Evolutionary conservation across 768 basidiomycete genomes (phyloP).

Genomic region (Daedaleopsis sinensis): DNA sequence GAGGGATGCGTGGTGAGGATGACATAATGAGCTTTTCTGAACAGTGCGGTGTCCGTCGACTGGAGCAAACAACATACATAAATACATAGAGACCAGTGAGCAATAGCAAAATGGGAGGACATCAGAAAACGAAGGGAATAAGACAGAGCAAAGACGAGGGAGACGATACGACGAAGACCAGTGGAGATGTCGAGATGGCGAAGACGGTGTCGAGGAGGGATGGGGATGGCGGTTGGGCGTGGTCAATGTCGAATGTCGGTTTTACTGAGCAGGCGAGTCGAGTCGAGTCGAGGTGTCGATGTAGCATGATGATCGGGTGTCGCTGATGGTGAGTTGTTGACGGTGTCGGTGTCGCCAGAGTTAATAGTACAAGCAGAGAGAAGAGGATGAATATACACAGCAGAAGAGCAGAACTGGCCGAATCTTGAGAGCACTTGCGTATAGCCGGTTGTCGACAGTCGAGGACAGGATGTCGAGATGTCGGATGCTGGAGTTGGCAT

Average conservation of each 20-base stretch:
- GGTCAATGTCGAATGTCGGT: slow-evolving; percentile 15
- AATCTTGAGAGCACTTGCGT: slow-evolving; percentile 3
- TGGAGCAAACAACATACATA: slow-evolving; percentile 10
- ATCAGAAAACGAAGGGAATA: slow-evolving; percentile 14
- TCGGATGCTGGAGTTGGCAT: neutral
- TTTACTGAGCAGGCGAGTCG: slow-evolving; percentile 6
- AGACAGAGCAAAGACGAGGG: slow-evolving; percentile 15
- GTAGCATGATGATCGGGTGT: neutral
- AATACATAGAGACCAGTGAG: slow-evolving; percentile 15
- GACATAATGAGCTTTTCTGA: slow-evolving; percentile 3
- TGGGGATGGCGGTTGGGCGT: neutral
- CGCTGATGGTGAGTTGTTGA: neutral
- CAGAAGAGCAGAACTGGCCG: slow-evolving; percentile 2
- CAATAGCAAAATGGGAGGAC: slow-evolving; percentile 5
- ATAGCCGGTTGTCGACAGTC: neutral
- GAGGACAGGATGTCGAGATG: neutral
- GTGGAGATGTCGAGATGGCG: slow-evolving; percentile 8
- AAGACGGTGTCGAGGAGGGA: neutral
- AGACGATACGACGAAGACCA: slow-evolving; percentile 18
- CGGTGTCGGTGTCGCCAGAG: slow-evolving; percentile 21
- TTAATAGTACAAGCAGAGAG: slow-evolving; percentile 17
- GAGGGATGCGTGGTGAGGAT: neutral
- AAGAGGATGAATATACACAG: slow-evolving; percentile 8
- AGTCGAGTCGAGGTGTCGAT: slow-evolving; percentile 2
- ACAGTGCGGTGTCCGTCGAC: slow-evolving; percentile 6